Conservation (phyloP, 2,329 filamentous ascomycete genomes). For the Xenosphaeropsis pyriputrescens region DNA sequence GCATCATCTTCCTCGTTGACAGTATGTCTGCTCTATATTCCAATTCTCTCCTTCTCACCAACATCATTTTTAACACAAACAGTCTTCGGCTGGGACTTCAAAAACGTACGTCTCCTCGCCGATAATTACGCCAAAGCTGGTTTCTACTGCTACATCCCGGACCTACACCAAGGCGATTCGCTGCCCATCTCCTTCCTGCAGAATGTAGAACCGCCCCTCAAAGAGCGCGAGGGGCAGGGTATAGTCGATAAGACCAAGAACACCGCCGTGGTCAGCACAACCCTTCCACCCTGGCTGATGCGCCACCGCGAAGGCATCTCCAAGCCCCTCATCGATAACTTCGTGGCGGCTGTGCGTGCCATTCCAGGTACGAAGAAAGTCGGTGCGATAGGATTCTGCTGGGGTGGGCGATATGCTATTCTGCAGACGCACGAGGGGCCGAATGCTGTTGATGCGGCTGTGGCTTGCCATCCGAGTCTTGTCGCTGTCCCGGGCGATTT, state of each 20-base stretch:
- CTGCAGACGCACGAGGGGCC: slow-evolving; percentile 24
- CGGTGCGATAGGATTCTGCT: slow-evolving; percentile 42
- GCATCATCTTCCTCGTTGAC: slow-evolving; percentile 29
- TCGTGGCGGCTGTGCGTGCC: slow-evolving; percentile 22
- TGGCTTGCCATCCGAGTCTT: slow-evolving; percentile 24
- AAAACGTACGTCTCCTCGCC: slow-evolving; percentile 29
- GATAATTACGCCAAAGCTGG: slow-evolving; percentile 29
- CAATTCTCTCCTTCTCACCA: background rate
- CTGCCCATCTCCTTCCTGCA: slow-evolving; percentile 23
- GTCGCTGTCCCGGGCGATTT: slow-evolving; percentile 26
- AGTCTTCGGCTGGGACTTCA: slow-evolving; percentile 32
- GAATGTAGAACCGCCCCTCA: slow-evolving; percentile 24
- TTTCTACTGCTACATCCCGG: slow-evolving; percentile 29
- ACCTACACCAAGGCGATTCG: slow-evolving; percentile 25
- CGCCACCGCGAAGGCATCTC: slow-evolving; percentile 25
- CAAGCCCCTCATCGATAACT: slow-evolving; percentile 26
- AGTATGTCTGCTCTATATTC: no score
- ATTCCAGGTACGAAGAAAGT: slow-evolving; percentile 26
- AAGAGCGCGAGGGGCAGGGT: slow-evolving; percentile 19
- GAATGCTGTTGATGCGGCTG: slow-evolving; percentile 23
- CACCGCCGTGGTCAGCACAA: slow-evolving; percentile 23
- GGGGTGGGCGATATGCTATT: slow-evolving; percentile 40
- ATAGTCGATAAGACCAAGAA: slow-evolving; percentile 23
- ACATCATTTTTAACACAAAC: slow-evolving; percentile 7
- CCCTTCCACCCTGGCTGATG: slow-evolving; percentile 25